Percentiles rank a stretch among this genome's conserved stretches.
phyloP scores from a whole-genome alignment of 2,329 filamentous ascomycete genomes.

The Teratosphaeria gauchensis region DNA sequence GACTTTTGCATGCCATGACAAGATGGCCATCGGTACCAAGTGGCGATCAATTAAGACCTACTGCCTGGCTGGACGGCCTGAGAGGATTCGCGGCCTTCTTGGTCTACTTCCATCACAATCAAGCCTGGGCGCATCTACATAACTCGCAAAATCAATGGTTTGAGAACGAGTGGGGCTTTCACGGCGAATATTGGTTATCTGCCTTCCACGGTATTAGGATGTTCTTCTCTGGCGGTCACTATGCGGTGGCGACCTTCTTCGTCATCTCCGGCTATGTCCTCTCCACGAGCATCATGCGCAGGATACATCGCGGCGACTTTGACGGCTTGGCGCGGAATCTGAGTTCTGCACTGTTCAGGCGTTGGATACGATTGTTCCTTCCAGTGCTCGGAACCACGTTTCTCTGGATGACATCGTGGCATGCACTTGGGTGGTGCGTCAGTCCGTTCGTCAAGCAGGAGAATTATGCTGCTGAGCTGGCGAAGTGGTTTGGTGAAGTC shows the following conservation, averaged over 20 bases:
- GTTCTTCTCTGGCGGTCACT: constrained; percentile 53
- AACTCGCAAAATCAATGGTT: constrained; percentile 28
- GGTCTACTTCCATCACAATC: constrained; percentile 54
- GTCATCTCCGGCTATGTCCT: constrained; percentile 44
- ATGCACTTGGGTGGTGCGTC: constrained; percentile 42
- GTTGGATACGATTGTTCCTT: constrained; percentile 40
- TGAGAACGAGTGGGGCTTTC: constrained; percentile 28
- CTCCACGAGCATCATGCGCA: constrained; percentile 30
- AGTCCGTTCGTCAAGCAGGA: constrained; percentile 24
- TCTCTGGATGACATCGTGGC: constrained; percentile 43
- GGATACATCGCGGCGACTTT: constrained; percentile 23
- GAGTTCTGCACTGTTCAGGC: constrained; percentile 39
- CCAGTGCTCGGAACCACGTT: constrained; percentile 47
- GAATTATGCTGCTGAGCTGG: constrained; percentile 41
- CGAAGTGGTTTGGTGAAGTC: constrained; percentile 43
- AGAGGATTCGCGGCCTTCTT: constrained; percentile 56
- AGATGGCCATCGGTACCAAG: background rate
- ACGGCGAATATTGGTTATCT: constrained; percentile 40
- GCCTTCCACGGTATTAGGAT: constrained; percentile 48
- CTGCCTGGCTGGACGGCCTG: constrained; percentile 54
- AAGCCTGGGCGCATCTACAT: constrained; percentile 48
- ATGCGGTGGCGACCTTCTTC: constrained; percentile 45
- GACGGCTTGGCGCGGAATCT: constrained; percentile 35
- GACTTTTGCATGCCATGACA: constrained; percentile 1
- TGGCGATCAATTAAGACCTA: constrained; percentile 20